phyloP scores from a whole-genome alignment of 495 filamentous ascomycete species.

The Cercophora scortea region DNA sequence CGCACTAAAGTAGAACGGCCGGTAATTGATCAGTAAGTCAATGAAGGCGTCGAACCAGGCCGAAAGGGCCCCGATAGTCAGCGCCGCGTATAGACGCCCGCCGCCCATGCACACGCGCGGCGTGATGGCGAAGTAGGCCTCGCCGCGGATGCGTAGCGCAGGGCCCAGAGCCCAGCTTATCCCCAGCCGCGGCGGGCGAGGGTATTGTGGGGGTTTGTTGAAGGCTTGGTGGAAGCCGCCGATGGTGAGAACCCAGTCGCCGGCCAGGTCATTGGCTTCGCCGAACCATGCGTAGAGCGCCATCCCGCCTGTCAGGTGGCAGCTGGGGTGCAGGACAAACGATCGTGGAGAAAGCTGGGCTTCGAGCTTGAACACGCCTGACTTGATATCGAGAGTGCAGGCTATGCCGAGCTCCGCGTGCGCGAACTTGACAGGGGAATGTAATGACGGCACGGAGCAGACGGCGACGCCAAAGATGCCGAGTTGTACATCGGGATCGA shows the following conservation, averaged over 20 bases:
- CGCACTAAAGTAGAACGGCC: slow-evolving; percentile 36
- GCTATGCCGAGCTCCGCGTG: slow-evolving; percentile 34
- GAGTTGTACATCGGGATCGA: slow-evolving; percentile 20
- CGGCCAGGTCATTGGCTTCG: slow-evolving; percentile 7
- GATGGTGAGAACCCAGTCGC: slow-evolving; percentile 45
- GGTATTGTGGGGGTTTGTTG: slow-evolving; percentile 30
- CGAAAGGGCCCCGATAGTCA: slow-evolving; percentile 22
- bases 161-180: slow-evolving; percentile 31
- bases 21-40: slow-evolving; percentile 42
- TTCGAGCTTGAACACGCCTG: slow-evolving; percentile 31
- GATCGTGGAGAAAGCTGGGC: slow-evolving; percentile 35
- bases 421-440: slow-evolving; percentile 16
- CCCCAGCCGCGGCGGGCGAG: slow-evolving; percentile 33
- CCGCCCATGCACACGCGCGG: slow-evolving; percentile 44
- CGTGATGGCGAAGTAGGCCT: slow-evolving; percentile 46
- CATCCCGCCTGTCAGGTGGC: slow-evolving; percentile 41
- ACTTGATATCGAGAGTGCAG: slow-evolving; percentile 23
- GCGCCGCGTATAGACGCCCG: slow-evolving; percentile 20
- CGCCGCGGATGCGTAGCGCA: slow-evolving; percentile 29
- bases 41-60: slow-evolving; percentile 36
- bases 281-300: slow-evolving; percentile 40
- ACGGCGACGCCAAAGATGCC: slow-evolving; percentile 31
- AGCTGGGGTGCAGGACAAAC: slow-evolving; percentile 30
- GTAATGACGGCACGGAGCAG: slow-evolving; percentile 22
- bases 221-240: slow-evolving; percentile 44